A percentile compares a stretch with the other conserved stretches of the same genome.
phyloP scores from a whole-genome alignment of 352 stramenopile genomes.

The Lagenidium giganteum region DNA sequence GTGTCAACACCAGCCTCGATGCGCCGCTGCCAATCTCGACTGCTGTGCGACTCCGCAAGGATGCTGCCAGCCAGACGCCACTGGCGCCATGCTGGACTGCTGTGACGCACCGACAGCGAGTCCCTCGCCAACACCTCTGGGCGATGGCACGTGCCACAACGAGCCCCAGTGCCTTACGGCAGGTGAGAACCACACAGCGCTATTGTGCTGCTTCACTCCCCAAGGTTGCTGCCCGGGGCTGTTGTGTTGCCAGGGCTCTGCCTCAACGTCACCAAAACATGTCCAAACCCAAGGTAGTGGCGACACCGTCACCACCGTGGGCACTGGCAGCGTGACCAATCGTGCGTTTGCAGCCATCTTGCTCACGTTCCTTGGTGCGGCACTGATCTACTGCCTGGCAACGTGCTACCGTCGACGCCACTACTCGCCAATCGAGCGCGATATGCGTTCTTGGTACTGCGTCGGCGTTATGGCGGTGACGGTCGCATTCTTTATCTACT shows the following conservation, averaged over 20 bases:
- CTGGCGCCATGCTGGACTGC: constrained; percentile 15
- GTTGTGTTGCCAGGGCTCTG: constrained; percentile 9
- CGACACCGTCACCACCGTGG: constrained; percentile 14
- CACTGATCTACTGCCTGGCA: constrained; percentile 32
- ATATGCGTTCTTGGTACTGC: constrained; percentile 66
- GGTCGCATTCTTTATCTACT: constrained; percentile 67
- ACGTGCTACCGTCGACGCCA: constrained; percentile 65
- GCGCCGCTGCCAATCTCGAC: constrained; percentile 12
- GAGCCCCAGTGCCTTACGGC: constrained; percentile 19
- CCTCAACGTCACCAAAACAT: background rate
- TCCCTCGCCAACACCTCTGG: too few relatives aligned
- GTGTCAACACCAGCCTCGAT: constrained; percentile 7
- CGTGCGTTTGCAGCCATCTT: constrained; percentile 21
- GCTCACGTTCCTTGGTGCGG: constrained; percentile 25
- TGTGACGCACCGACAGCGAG: constrained; percentile 7
- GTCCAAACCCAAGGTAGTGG: background rate
- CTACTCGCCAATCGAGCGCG: constrained; percentile 50
- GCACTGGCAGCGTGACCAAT: constrained; percentile 3
- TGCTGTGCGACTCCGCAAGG: constrained; percentile 17
- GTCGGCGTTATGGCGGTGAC: constrained; percentile 47
- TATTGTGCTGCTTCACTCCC: constrained; percentile 24
- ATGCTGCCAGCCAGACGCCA: constrained; percentile 21
- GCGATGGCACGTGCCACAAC: constrained; percentile 12
- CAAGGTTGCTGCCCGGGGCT: constrained; percentile 18
- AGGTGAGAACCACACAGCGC: constrained; percentile 14